Percentiles rank a stretch among this genome's conserved stretches.
These are phyloP conservation scores for Psidium friedrichsthalianum DNA, from an alignment of 345 rosid genomes.

Conservation along the genomic window DNA sequence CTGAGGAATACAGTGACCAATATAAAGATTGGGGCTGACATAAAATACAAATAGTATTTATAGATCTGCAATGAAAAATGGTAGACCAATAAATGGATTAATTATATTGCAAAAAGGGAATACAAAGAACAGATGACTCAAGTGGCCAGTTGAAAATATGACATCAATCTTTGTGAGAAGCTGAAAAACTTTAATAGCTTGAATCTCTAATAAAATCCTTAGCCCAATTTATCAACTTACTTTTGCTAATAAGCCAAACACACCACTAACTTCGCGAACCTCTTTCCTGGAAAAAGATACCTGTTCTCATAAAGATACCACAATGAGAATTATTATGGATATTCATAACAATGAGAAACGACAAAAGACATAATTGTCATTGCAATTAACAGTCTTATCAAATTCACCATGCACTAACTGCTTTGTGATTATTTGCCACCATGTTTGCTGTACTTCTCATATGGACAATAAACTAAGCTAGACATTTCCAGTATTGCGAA, in stretches of 20 bases:
- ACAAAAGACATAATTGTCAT: not conserved
- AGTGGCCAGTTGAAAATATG: not conserved
- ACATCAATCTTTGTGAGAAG: not conserved
- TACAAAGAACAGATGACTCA: not conserved
- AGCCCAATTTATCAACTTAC: slow-evolving; percentile 30
- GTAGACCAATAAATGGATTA: not conserved
- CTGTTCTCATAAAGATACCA: slow-evolving; percentile 19
- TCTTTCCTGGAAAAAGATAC: slow-evolving; percentile 41
- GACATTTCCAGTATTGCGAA: not conserved
- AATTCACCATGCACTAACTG: not conserved
- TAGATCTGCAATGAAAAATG: slow-evolving; percentile 43
- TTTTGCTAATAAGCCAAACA: slow-evolving; percentile 32
- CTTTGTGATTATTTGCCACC: not conserved
- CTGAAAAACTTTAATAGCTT: not conserved
- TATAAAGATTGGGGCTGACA: slow-evolving; percentile 35
- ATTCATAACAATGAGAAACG: not conserved
- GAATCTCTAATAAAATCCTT: not conserved
- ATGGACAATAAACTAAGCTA: not conserved
- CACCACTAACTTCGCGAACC: slow-evolving; percentile 21
- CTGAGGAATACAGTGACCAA: slow-evolving; percentile 71
- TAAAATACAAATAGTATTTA: slow-evolving; percentile 41
- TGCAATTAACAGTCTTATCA: not conserved
- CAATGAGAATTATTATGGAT: not conserved
- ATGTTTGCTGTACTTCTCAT: not conserved
- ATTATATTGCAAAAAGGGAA: not conserved